Evolutionary conservation across 192 early-diverging fungal genomes (phyloP), one percentile per base, ranked within the genome.

Genomic region (Podila epicladia): DNA sequence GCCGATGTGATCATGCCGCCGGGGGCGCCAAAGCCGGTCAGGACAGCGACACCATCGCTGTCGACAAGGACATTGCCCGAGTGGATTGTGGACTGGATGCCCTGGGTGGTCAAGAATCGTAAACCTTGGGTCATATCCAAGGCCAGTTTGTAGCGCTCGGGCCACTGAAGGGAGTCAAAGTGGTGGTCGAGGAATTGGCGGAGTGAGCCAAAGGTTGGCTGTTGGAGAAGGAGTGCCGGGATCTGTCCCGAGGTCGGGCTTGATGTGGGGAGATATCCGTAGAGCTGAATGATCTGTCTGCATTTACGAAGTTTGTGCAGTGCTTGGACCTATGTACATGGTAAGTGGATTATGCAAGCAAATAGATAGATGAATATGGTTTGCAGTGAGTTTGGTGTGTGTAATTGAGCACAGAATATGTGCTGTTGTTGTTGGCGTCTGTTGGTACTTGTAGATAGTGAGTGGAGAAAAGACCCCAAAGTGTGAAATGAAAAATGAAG

Each of bases 121-220:
- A 80, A 62, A 24, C 77, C 77, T 20, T 80, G 77, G 28, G 71
- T 61, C 45, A 80, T 80, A 22, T 80, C 77, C 11, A 80, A 58
- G 31, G 71, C 77, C 3, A 80, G 62, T 55, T 80, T 80, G 62
- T 69, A 80, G 60, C 71, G 59, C 64, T 80, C 77, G 24, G 77
- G 77, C 77, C 77, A 80, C 24, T 80, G 77, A 58, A 80, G 68
- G 4, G 71, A 69, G 12, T 80, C 77, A 59, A 73, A 80, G 59
- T 73, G 60, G 35, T 80, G 77, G 55, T 73, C 71, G 55, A 80
- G 71, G 67, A 80, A 80, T 53, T 80, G 77, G 37, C 77, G 77
- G 28, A 80, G 71, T 12, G 77, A 80, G 13, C 77, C 77, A 22
- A 71, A 66, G 55, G 32, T 62, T 32, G 77, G 77, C 29, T 80